Evolutionary conservation across 2,329 filamentous ascomycete species (phyloP).

Genomic region (Xenoacremonium recifei): DNA sequence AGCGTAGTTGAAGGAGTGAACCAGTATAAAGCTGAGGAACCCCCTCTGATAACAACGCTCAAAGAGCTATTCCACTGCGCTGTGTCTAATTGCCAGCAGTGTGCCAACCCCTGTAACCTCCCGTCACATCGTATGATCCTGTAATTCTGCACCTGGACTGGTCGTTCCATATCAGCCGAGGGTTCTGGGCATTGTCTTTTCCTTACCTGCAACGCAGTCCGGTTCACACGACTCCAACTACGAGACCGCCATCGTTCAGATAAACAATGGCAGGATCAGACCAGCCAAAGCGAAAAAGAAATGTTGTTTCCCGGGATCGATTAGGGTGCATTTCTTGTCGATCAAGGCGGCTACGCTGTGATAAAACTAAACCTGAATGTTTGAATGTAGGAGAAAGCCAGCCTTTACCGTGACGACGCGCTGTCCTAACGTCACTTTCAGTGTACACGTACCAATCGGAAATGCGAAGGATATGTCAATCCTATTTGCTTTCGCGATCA

Average conservation of each 20-base stretch:
- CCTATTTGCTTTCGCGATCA: constrained; percentile 2
- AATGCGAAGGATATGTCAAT: constrained; percentile 7
- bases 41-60: too few species aligned
- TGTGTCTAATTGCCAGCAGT: too few species aligned
- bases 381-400: not conserved
- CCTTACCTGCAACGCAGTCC: too few species aligned
- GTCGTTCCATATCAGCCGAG: too few species aligned
- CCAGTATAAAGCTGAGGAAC: too few species aligned
- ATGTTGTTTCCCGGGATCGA: constrained; percentile 5
- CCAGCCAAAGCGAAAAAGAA: not conserved
- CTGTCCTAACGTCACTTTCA: not conserved
- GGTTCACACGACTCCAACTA: too few species aligned
- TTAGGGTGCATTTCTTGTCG: constrained; percentile 4
- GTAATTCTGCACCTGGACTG: too few species aligned
- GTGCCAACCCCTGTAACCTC: not conserved
- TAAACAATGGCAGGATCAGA: not conserved
- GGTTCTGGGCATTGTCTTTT: too few species aligned
- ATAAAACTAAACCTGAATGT: constrained; percentile 4
- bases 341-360: constrained; percentile 1
- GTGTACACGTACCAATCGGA: constrained; percentile 2
- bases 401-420: not conserved
- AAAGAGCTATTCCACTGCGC: too few species aligned
- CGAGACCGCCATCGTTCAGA: not conserved
- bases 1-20: not conserved
- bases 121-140: too few species aligned